These are phyloP conservation scores for Alternaria sp. DNA, from an alignment of 2,329 filamentous ascomycete species.

Conservation along the genomic window DNA sequence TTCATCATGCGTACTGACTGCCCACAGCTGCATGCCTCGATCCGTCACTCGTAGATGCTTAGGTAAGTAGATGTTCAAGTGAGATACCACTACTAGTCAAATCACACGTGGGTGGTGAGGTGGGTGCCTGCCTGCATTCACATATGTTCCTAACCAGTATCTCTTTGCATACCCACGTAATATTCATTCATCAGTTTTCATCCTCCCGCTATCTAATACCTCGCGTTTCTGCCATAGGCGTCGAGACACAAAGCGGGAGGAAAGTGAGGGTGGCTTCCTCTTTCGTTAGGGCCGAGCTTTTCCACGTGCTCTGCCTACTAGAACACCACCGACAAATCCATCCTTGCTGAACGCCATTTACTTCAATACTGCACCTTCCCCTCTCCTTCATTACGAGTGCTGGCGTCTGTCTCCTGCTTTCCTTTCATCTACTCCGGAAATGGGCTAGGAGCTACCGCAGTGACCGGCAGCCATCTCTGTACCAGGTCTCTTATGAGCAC, in stretches of 20 bases:
- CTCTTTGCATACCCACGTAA: not conserved
- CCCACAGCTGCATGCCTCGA: conserved; percentile 51
- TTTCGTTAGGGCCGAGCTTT: conserved; percentile 33
- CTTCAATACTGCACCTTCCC: conserved; percentile 33
- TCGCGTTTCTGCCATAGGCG: conserved; percentile 64
- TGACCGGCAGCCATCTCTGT: conserved; percentile 34
- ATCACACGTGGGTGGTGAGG: not conserved
- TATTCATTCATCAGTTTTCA: not conserved
- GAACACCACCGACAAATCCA: conserved; percentile 40
- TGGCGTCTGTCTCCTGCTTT: conserved; percentile 27
- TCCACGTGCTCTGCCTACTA: conserved; percentile 44
- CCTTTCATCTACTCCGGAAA: conserved; percentile 24
- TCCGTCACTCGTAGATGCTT: conserved; percentile 50
- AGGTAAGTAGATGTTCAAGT: conserved; percentile 18
- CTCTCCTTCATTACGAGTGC: conserved; percentile 21
- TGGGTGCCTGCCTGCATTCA: not conserved
- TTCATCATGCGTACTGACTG: conserved; percentile 14
- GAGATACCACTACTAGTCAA: conserved; percentile 1
- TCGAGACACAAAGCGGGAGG: conserved; percentile 77
- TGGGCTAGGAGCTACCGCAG: conserved; percentile 33
- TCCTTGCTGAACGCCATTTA: conserved; percentile 25
- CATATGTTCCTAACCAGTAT: not conserved
- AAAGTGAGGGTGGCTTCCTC: conserved; percentile 59
- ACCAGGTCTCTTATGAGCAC: conserved; percentile 33
- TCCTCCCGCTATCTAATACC: conserved; percentile 77